A percentile compares a stretch with the other conserved stretches of the same genome.
phyloP scores from a whole-genome alignment of 352 stramenopile species.

The Globisporangium polare region DNA sequence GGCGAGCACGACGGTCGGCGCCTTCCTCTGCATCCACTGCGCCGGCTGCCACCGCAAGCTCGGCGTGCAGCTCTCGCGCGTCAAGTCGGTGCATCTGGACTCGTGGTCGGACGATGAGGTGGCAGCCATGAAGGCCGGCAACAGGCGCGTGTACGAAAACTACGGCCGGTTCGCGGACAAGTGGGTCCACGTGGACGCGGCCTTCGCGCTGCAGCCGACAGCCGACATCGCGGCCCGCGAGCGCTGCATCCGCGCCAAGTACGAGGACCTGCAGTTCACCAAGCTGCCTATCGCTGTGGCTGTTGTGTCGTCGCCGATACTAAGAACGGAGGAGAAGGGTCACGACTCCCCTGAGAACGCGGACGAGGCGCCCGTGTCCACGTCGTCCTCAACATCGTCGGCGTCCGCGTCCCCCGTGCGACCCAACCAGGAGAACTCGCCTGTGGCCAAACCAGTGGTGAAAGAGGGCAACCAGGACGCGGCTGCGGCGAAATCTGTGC shows the following conservation, averaged over 20 bases:
- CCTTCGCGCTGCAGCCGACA: constrained; percentile 34
- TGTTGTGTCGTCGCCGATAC: not conserved
- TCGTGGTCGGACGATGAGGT: constrained; percentile 74
- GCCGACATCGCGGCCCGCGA: constrained; percentile 39
- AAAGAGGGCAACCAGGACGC: constrained; percentile 28
- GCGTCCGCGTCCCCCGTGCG: constrained; percentile 9
- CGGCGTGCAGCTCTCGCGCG: constrained; percentile 91
- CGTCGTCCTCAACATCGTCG: constrained; percentile 13
- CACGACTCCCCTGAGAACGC: constrained; percentile 49
- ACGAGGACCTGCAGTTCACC: constrained; percentile 62
- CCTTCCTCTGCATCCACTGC: constrained; percentile 95
- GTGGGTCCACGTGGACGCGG: constrained; percentile 41
- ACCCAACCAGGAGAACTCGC: constrained; percentile 32
- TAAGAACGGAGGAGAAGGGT: constrained; percentile 36
- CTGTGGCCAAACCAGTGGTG: constrained; percentile 14
- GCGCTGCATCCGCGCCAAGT: constrained; percentile 65
- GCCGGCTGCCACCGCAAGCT: constrained; percentile 93
- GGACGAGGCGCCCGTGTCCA: constrained; percentile 24
- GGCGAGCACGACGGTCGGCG: constrained; percentile 92
- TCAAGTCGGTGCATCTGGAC: constrained; percentile 82
- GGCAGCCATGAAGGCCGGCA: constrained; percentile 64
- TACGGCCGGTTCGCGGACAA: constrained; percentile 58
- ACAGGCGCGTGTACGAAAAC: constrained; percentile 55
- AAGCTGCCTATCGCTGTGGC: constrained; percentile 26
- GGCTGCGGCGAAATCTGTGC: constrained; percentile 34